Evolutionary conservation across 1,284 basidiomycete genomes (phyloP), one percentile per base, ranked within the genome.

Genomic region (Caloboletus firmus): DNA sequence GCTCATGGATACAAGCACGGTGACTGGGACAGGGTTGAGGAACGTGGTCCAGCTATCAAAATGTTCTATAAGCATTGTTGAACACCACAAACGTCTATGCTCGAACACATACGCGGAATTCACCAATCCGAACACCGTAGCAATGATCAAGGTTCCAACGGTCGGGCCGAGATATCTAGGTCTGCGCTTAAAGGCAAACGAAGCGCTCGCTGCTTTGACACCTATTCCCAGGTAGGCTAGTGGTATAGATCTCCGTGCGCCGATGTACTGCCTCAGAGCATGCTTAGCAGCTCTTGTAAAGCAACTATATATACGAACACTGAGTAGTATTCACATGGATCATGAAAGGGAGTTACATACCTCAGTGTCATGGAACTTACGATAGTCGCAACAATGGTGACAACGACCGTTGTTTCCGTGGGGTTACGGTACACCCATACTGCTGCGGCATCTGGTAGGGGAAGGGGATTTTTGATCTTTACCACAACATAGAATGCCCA

Each of bases 11-110:
- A 45, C 18, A 10, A 40, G 15, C 2, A 54, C 22, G 17, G 30
- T 40, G 15, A 54, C 35, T 34, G 17, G 51, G 24, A 15, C 20
- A 5, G 52, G 52, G 3, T 6, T 31, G 18, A 54, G 50, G 35
- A 52, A 53, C 26, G 52, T 54, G 5, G 50, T 54, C 52, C 52
- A 54, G 24, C 49, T 54, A 13, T 24, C 30, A n/a, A 28, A 37
- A 11, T 5, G 8, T 47, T 13, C 43, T 9, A 26, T 47, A 3
- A 47, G 13, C 6, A 12, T 34, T 11, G 22, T 43, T 12, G 10
- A 48, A 17, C 5, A 20, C 30, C 15, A 13, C 24, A 42, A 31
- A 10, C 5, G 9, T n/a, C 28, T 15, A 3, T 32, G 22, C 2
- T 32, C 12, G 6, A 20, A 31, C 50, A 18, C 26, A 28, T 54